These are phyloP conservation scores for Heterobasidion annosum DNA, from an alignment of 1,284 basidiomycete species.

Conservation along the genomic window DNA sequence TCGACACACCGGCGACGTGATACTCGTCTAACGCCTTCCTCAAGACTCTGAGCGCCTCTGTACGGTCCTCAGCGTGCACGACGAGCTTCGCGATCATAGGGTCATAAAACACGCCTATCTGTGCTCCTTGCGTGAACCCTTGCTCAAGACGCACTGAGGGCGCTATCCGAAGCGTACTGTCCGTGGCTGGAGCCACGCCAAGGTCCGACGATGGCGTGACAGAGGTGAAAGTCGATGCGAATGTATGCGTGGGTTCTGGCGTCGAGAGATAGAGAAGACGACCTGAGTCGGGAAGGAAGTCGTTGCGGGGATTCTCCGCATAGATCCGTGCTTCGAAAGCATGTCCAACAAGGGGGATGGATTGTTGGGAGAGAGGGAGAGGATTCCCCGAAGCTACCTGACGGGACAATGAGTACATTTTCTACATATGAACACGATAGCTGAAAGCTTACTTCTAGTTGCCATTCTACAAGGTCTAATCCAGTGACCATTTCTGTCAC, in stretches of 20 bases:
- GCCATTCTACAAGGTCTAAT: conserved; percentile 91
- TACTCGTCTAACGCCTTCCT: conserved; percentile 81
- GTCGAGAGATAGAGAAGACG: conserved; percentile 74
- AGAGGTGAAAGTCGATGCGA: conserved; percentile 37
- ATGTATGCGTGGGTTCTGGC: conserved; percentile 56
- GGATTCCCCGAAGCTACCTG: conserved; percentile 84
- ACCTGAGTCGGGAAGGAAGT: conserved; percentile 91
- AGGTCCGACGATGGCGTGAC: conserved; percentile 13
- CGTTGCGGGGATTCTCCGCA: conserved; percentile 89
- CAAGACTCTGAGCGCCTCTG: conserved; percentile 76
- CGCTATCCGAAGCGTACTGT: conserved; percentile 32
- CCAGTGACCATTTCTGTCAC: conserved; percentile 95
- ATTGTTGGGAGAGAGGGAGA: conserved; percentile 68
- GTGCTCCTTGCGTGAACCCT: conserved; percentile 79
- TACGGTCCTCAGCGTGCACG: conserved; percentile 81
- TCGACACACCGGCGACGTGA: conserved; percentile 84
- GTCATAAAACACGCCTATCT: conserved; percentile 91
- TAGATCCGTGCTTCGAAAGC: conserved; percentile 97
- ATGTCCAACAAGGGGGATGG: conserved; percentile 82
- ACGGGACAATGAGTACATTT: not conserved
- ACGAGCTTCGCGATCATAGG: conserved; percentile 95
- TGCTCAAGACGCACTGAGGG: conserved; percentile 84
- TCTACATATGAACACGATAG: not conserved
- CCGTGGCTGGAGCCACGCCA: conserved; percentile 12
- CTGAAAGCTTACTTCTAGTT: conserved; percentile 54